Percentiles rank a stretch among this genome's conserved stretches.
Evolutionary conservation across 306 rosid genomes (phyloP).

Genomic region (Cotoneaster glaucophyllus): DNA sequence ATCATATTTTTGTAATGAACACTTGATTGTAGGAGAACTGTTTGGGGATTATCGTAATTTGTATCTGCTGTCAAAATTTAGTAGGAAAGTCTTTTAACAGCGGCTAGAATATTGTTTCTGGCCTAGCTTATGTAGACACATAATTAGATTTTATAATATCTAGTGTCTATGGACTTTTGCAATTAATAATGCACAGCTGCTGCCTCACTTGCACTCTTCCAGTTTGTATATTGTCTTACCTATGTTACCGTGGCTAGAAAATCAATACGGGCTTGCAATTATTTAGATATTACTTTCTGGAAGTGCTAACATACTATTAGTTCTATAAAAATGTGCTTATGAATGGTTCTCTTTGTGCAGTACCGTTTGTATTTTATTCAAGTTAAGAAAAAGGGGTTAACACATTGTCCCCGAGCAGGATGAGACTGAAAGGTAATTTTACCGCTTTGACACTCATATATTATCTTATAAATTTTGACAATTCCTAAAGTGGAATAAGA

Average conservation of each 20-base stretch:
- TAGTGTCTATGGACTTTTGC: not conserved
- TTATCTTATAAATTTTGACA: not conserved
- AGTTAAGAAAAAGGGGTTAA: slow-evolving; percentile 33
- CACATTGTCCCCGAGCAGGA: slow-evolving; percentile 12
- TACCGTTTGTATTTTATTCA: slow-evolving; percentile 68
- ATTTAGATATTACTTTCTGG: not conserved
- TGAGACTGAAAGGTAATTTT: slow-evolving; percentile 33
- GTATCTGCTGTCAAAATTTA: not conserved
- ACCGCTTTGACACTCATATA: slow-evolving; percentile 1
- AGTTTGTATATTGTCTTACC: not conserved
- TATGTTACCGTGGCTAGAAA: no score
- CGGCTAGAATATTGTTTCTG: not conserved
- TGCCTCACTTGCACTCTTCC: not conserved
- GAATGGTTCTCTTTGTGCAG: slow-evolving; percentile 34
- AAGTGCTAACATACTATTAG: not conserved
- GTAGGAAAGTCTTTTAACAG: not conserved
- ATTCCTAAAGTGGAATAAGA: slow-evolving; percentile 1
- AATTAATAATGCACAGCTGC: not conserved
- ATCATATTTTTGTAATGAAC: not conserved
- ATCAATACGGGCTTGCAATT: not conserved
- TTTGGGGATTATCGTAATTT: not conserved
- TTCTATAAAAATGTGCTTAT: slow-evolving; percentile 9
- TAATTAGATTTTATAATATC: not conserved
- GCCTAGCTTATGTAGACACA: not conserved
- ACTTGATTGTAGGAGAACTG: not conserved